Evolutionary conservation across 306 rosid genomes (phyloP).

Genomic region (Glycyrrhiza uralensis): DNA sequence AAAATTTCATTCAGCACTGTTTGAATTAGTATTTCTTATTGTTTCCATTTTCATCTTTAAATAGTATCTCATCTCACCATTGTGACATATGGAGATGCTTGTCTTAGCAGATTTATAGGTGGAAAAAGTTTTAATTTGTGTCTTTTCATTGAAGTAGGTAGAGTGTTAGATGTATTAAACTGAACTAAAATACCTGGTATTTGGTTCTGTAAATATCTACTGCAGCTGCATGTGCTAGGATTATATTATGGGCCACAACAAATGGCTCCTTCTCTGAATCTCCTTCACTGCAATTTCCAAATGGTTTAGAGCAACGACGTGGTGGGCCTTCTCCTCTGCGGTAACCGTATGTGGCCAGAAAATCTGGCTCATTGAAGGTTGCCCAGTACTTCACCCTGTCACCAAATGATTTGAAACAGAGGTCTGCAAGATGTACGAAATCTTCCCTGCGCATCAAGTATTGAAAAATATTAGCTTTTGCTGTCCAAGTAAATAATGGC

Average conservation of each 20-base stretch:
- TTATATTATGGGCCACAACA: slow-evolving; percentile 49
- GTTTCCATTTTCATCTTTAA: background rate
- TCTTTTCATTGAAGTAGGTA: background rate
- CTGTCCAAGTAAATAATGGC: background rate
- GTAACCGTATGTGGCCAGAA: background rate
- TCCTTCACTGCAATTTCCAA: slow-evolving; percentile 51
- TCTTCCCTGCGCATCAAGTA: slow-evolving; percentile 35
- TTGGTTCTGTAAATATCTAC: slow-evolving; percentile 43
- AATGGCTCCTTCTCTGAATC: slow-evolving; percentile 60
- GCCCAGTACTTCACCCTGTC: slow-evolving; percentile 46
- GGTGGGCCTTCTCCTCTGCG: slow-evolving; percentile 8
- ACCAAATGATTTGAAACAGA: slow-evolving; percentile 37
- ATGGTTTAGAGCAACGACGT: slow-evolving; percentile 26
- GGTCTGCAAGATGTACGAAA: slow-evolving; percentile 12
- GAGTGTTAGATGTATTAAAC: background rate
- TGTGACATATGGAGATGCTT: background rate
- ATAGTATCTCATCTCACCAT: background rate
- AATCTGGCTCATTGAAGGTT: slow-evolving; percentile 46
- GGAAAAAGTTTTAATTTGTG: background rate
- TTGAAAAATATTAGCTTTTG: background rate
- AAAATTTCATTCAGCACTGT: background rate
- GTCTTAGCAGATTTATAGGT: background rate
- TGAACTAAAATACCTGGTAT: slow-evolving; percentile 44
- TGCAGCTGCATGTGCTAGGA: slow-evolving; percentile 54
- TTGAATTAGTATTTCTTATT: background rate